Evolutionary conservation across 2,329 filamentous ascomycete genomes (phyloP), one percentile per base, ranked within the genome.

Genomic region (Pestalotiopsis sp.): DNA sequence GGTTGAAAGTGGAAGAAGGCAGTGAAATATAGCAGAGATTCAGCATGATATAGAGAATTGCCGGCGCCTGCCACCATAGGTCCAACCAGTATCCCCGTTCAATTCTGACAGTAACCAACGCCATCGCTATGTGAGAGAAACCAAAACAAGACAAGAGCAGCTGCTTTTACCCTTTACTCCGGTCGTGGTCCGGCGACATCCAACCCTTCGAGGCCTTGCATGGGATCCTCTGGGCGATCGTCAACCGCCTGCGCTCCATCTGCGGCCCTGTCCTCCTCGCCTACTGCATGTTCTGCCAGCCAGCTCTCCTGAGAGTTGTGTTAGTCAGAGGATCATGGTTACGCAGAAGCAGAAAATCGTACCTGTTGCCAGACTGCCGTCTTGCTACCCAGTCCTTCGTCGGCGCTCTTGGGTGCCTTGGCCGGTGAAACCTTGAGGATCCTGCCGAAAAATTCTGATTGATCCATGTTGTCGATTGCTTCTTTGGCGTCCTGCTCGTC

Each of bases 381-480:
- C 82, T 94, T 97, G 83, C 94, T 97, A 27, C 95, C 95, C 59
- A 99, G 80, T 0, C 95, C 94, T 79, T 97, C 94, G 66, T 93
- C 93, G 64, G 90, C 89, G 75, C 93, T 93, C 85, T 97, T 98
- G 71, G 96, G 94, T 39, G 93, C 90, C 81, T 97, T 99, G 58
- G 97, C 97, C 67, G 92, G 89, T 59, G 94, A 95, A 65, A 98
- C 95, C 80, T 95, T 97, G 79, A 99, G 92, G 14, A 96, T 91
- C 69, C 93, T 90, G 12, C 96, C 97, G 78, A 95, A 98, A 60
- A 99, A 88, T 82, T 98, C 95, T 70, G 95, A 92, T 79, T 97
- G 94, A 78, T 99, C 94, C 95, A 99, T 98, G 79, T 99, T 99
- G 85, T 98, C 94, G 79, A 99, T 97, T 65, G 96, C 96, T 81